A percentile compares a stretch with the other conserved stretches of the same genome.
Conservation (phyloP, 306 rosid genomes). For the Hippophae rhamnoides region DNA sequence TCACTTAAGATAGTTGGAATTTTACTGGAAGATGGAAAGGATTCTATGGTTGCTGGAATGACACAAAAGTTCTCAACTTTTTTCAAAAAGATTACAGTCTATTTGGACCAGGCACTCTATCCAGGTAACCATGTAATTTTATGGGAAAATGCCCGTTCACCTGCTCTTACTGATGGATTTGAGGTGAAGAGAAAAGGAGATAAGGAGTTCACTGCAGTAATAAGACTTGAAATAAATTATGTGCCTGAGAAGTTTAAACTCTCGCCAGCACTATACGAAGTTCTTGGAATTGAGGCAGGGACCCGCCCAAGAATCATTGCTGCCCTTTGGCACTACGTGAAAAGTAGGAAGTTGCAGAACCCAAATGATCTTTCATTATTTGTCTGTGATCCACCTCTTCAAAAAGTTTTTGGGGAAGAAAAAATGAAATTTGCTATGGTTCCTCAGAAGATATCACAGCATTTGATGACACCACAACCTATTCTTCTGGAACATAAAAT, state of each 20-base stretch:
- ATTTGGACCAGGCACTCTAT: conserved; percentile 73
- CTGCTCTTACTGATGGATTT: conserved; percentile 65
- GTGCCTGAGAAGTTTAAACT: conserved; percentile 66
- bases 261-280: conserved; percentile 52
- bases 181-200: conserved; percentile 94
- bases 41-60: conserved; percentile 49
- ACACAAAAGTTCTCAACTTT: conserved; percentile 58
- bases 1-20: conserved; percentile 83
- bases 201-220: conserved; percentile 66
- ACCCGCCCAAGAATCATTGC: conserved; percentile 73
- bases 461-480: conserved; percentile 64
- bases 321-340: conserved; percentile 91
- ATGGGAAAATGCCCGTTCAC: conserved; percentile 77
- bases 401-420: conserved; percentile 86
- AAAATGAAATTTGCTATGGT: conserved; percentile 69
- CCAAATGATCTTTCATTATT: conserved; percentile 73
- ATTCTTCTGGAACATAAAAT: conserved; percentile 75
- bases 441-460: conserved; percentile 65
- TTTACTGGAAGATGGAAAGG: conserved; percentile 78
- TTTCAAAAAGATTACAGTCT: conserved; percentile 73
- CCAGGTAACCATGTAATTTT: conserved; percentile 66
- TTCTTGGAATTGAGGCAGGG: conserved; percentile 77
- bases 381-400: conserved; percentile 79
- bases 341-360: conserved; percentile 66
- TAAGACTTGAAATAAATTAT: conserved; percentile 65